A percentile compares a stretch with the other conserved stretches of the same genome.
phyloP scores from a whole-genome alignment of 306 rosid genomes.

The Inga leiocalycina region DNA sequence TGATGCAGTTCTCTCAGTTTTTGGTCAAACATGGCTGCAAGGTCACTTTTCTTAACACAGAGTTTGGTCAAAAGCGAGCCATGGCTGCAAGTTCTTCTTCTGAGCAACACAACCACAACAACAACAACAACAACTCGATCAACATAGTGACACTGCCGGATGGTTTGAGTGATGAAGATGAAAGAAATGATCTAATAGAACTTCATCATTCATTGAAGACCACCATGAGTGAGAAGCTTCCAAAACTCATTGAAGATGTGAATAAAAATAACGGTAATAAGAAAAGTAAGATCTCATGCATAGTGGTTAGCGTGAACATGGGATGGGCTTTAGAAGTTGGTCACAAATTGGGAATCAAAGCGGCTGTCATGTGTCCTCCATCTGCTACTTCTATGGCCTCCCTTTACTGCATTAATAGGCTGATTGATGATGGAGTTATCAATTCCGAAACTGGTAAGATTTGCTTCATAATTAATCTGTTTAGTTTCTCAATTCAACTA shows the following conservation, averaged over 20 bases:
- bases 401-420: neutral
- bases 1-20: neutral
- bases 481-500: neutral
- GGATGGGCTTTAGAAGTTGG: conserved; percentile 7
- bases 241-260: neutral
- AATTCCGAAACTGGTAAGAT: neutral
- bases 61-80: neutral
- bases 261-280: neutral
- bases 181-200: neutral
- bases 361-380: neutral
- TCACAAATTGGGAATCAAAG: neutral
- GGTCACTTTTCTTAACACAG: neutral
- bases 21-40: neutral
- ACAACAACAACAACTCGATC: neutral
- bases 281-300: neutral
- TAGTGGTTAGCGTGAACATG: neutral
- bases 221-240: neutral
- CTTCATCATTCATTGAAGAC: neutral
- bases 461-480: neutral
- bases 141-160: neutral
- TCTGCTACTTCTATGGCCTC: neutral
- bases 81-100: neutral
- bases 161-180: neutral
- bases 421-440: neutral
- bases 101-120: neutral